These are phyloP conservation scores for Noccaea caerulescens DNA, from an alignment of 345 rosid genomes.

Conservation along the genomic window DNA sequence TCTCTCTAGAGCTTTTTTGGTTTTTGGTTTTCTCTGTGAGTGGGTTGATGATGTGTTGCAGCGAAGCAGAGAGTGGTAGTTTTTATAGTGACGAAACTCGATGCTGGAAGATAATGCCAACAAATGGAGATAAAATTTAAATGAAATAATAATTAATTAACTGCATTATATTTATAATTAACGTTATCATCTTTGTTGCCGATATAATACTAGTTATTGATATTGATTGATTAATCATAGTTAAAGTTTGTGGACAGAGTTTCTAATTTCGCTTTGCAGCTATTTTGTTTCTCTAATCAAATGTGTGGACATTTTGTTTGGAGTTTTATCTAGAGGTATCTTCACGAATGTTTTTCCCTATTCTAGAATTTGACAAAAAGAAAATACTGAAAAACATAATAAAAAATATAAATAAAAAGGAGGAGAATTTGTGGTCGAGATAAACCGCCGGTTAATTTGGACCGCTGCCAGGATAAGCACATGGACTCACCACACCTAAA, in stretches of 20 bases:
- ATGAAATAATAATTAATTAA: background rate
- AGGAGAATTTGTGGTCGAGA: slow-evolving; percentile 40
- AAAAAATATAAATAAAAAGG: slow-evolving; percentile 10
- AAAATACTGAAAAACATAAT: background rate
- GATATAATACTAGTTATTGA: slow-evolving; percentile 11
- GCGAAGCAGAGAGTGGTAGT: slow-evolving; percentile 22
- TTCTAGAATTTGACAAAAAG: slow-evolving; percentile 9
- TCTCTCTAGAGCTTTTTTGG: slow-evolving; percentile 2
- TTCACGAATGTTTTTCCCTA: background rate
- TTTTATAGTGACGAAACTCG: slow-evolving; percentile 32
- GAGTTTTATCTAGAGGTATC: background rate
- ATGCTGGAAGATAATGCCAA: slow-evolving; percentile 33
- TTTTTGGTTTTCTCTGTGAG: slow-evolving; percentile 33
- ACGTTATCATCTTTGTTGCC: slow-evolving; percentile 38
- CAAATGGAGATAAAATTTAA: slow-evolving; percentile 8
- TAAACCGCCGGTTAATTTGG: slow-evolving; percentile 37
- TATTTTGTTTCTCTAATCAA: background rate
- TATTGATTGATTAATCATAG: slow-evolving; percentile 26
- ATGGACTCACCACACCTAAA: slow-evolving; percentile 36
- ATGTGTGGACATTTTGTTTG: slow-evolving; percentile 20
- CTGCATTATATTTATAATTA: slow-evolving; percentile 30
- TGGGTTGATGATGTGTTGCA: slow-evolving; percentile 34
- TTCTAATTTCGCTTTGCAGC: slow-evolving; percentile 27
- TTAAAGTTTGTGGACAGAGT: slow-evolving; percentile 42
- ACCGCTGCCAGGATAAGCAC: slow-evolving; percentile 45